These are phyloP conservation scores for Pigoraptor vietnamica DNA, from an alignment of 78 protist species.

Conservation along the genomic window DNA sequence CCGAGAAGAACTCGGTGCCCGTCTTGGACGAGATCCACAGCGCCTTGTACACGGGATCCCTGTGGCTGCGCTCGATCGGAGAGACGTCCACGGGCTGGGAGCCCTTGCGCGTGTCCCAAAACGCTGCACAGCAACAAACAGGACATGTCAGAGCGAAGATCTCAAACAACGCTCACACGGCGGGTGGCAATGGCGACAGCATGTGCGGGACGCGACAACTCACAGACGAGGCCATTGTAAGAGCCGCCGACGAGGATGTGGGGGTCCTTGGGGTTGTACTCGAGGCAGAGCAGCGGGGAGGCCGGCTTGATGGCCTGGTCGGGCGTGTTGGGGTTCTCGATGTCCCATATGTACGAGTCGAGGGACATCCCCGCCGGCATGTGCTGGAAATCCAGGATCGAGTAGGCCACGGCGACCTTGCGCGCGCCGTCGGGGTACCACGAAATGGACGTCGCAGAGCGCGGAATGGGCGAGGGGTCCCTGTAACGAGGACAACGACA, in stretches of 20 bases:
- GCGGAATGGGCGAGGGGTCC: background rate
- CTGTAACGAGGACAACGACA: too few relatives aligned
- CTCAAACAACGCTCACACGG: background rate
- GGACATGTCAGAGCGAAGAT: background rate
- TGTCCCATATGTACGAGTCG: conserved; percentile 73
- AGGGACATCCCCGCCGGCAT: conserved; percentile 24
- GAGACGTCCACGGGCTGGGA: background rate
- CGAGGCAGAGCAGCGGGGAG: conserved; percentile 62
- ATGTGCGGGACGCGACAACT: background rate
- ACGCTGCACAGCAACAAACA: background rate
- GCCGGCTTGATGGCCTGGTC: conserved; percentile 45
- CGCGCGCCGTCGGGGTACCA: conserved; percentile 63
- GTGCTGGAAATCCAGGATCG: conserved; percentile 53
- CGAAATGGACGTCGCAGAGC: conserved; percentile 29
- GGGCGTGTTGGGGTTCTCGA: conserved; percentile 70
- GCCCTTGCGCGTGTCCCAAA: conserved; percentile 66
- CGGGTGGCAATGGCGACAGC: too few relatives aligned
- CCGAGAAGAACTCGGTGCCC: conserved; percentile 56
- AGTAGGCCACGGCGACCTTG: conserved; percentile 68
- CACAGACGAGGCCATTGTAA: conserved; percentile 58
- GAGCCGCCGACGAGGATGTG: conserved; percentile 73
- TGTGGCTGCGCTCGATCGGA: conserved; percentile 64
- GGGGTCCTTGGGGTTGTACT: conserved; percentile 75
- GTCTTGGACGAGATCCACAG: conserved; percentile 68
- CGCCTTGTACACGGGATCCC: conserved; percentile 70